phyloP scores from a whole-genome alignment of 441 rosid species.

The Gossypium aridum region DNA sequence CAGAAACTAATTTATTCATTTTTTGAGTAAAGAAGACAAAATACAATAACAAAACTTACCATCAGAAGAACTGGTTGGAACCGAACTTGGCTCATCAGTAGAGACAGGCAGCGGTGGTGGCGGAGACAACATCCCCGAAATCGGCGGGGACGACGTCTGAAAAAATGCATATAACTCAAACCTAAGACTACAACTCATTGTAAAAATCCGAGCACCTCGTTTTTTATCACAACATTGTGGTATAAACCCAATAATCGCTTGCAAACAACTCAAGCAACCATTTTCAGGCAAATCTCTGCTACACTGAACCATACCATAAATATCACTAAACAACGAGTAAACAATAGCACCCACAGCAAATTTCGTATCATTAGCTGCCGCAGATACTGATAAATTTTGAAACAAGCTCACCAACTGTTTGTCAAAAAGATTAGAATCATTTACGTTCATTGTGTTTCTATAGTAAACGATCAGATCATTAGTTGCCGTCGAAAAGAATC shows the following conservation, averaged over 20 bases:
- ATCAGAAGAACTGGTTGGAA: not conserved
- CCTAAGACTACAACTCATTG: slow-evolving; percentile 25
- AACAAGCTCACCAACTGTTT: slow-evolving; percentile 13
- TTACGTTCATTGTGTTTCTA: not conserved
- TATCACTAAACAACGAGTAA: not conserved
- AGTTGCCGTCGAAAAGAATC: slow-evolving; percentile 13
- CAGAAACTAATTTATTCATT: too few relatives aligned
- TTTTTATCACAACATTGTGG: not conserved
- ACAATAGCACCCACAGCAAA: slow-evolving; percentile 15
- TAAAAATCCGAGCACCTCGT: slow-evolving; percentile 10
- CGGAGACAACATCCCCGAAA: not conserved
- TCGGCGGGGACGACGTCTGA: not conserved
- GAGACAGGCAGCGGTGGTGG: slow-evolving; percentile 5
- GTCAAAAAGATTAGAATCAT: slow-evolving; percentile 2
- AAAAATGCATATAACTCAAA: slow-evolving; percentile 21
- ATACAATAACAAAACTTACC: slow-evolving; percentile 1
- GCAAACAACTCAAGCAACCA: slow-evolving; percentile 24
- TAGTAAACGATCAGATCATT: not conserved
- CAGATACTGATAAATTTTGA: slow-evolving; percentile 6
- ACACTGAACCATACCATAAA: slow-evolving; percentile 29
- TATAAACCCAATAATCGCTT: slow-evolving; percentile 3
- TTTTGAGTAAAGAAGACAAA: too few relatives aligned
- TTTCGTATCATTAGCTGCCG: slow-evolving; percentile 18
- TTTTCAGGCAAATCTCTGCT: slow-evolving; percentile 16
- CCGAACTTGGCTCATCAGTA: not conserved